phyloP scores from a whole-genome alignment of 176 grass and related monocot species.

The Puya raimondii region DNA sequence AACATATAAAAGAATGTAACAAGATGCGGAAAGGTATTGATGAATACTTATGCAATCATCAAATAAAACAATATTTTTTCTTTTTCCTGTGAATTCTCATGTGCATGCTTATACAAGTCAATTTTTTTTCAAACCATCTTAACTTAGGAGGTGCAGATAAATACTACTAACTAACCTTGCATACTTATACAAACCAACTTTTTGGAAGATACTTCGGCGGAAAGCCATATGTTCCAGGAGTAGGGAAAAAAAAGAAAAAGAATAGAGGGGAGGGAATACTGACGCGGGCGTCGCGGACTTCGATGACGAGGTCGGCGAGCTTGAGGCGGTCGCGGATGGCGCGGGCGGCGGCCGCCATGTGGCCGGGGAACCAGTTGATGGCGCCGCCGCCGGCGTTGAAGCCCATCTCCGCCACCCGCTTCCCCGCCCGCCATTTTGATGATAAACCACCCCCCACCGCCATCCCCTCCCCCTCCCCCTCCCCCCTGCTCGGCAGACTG shows the following conservation, averaged over 20 bases:
- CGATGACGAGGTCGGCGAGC: slow-evolving; percentile 81
- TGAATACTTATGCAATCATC: not conserved
- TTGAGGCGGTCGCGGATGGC: slow-evolving; percentile 89
- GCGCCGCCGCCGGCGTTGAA: slow-evolving; percentile 57
- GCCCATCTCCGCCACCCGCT: slow-evolving; percentile 77
- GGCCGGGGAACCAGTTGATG: slow-evolving; percentile 93
- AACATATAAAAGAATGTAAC: not conserved
- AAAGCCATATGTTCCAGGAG: too few relatives aligned
- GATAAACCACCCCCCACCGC: slow-evolving; percentile 30
- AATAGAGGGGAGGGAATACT: not conserved
- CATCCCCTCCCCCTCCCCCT: not conserved
- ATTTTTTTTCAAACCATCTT: too few relatives aligned
- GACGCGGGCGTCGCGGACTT: slow-evolving; percentile 92
- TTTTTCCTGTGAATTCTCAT: too few relatives aligned
- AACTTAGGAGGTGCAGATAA: too few relatives aligned
- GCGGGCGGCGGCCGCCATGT: slow-evolving; percentile 85
- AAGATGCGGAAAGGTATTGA: not conserved
- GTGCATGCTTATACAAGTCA: too few relatives aligned
- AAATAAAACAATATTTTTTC: not conserved
- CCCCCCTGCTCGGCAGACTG: not conserved
- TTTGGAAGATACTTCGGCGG: too few relatives aligned
- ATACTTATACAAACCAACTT: too few relatives aligned
- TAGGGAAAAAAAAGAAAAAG: not conserved
- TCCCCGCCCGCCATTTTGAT: slow-evolving; percentile 14
- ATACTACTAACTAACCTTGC: not conserved